Base-by-base conservation (phyloP, 257 asterid species). In the Rubia yunnanensis region DNA sequence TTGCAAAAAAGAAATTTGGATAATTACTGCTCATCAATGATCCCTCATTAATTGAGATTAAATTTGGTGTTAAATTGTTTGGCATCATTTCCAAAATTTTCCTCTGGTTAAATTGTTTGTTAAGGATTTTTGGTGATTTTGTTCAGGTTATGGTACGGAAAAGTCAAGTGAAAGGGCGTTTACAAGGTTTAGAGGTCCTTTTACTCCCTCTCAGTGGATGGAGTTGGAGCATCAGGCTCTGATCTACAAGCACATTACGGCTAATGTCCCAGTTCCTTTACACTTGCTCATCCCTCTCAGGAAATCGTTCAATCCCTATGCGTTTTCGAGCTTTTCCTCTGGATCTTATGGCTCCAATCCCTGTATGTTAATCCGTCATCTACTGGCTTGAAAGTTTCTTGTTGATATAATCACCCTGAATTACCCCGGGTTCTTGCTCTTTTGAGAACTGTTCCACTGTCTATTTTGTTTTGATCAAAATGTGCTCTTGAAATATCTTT, bases 131-230 rank as follows among this genome's bases (percentile, higher is more conserved):
- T 62, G 44, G 62, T 70, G 70, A 58, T 65, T 44, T 44, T 14
- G 14, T 44, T 63, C 77, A 80, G 85, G 65, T 39, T 59, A 67
- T 71, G 79, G 10, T 32, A 34, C 76, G 6, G 78, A 80, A 24
- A 83, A 84, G 30, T 68, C 73, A 7, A 76, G 49, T 26, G 91
- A 80, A 46, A 80, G 90, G 62, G 76, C 81, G 10, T 80, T 71
- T 65, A 73, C 87, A 2, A 76, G 86, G 69, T 44, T 80, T 58
- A 85, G 77, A 76, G 95, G 96, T 18, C 89, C 96, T 38, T 90
- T 92, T 66, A 87, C 94, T 66, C 96, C 95, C 13, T 87, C 95
- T 5, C 99, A 92, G 60, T 86, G 96, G 96, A 84, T 83, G 95
- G 99, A 92, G 75, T 74, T 89, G 32, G 97, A 92, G 67, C 94